A percentile compares a stretch with the other conserved stretches of the same genome.
Conservation (phyloP, 345 rosid genomes). For the Erodium maritimum region DNA sequence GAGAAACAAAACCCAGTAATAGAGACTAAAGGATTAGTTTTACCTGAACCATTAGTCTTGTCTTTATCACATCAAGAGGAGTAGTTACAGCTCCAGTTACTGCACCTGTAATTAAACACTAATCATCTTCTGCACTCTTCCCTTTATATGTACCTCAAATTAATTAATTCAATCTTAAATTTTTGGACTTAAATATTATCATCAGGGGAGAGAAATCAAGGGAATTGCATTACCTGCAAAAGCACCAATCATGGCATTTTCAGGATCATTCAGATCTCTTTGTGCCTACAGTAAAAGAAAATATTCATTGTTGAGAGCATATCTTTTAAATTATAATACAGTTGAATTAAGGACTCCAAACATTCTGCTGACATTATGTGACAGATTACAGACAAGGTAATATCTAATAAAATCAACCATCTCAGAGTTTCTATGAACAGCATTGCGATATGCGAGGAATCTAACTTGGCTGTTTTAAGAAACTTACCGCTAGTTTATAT, state of each 20-base stretch:
- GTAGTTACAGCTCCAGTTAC: conserved; percentile 95
- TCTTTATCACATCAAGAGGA: conserved; percentile 93
- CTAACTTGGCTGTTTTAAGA: no score
- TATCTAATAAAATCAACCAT: no score
- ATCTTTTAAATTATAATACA: not conserved
- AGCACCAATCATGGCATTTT: conserved; percentile 83
- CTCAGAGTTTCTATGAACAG: no score
- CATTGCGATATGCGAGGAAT: no score
- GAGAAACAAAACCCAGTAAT: not conserved
- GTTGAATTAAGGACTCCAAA: no score
- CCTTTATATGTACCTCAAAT: no score
- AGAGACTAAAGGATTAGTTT: conserved; percentile 3
- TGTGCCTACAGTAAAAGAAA: conserved; percentile 34
- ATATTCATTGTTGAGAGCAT: not conserved
- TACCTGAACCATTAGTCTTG: conserved; percentile 97
- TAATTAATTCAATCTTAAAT: no score
- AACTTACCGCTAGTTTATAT: conserved; percentile 64
- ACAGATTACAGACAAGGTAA: no score
- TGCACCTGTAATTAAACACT: conserved; percentile 56
- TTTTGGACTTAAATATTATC: no score
- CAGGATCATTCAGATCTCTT: conserved; percentile 86
- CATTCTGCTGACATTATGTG: no score
- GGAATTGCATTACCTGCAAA: conserved; percentile 49
- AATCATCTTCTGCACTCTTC: no score
- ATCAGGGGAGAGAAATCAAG: no score